These are phyloP conservation scores for Picochlorum costavermella DNA, from an alignment of 139 green algal species.

Conservation along the genomic window DNA sequence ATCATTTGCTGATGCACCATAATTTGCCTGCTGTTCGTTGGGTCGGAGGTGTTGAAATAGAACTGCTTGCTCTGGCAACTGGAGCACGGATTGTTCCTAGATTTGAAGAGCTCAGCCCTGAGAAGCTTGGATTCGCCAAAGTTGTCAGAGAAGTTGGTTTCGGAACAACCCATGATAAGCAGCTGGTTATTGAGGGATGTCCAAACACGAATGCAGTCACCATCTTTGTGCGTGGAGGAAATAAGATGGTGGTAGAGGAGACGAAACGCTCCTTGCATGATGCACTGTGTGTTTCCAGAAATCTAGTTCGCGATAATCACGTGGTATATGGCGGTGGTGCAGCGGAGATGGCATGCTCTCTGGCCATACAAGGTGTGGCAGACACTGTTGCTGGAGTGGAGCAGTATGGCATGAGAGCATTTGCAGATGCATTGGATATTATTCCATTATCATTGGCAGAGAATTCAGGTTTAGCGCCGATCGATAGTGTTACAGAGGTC, in stretches of 20 bases:
- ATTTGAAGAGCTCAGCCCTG: constrained; percentile 77
- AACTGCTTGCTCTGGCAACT: constrained; percentile 97
- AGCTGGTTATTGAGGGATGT: constrained; percentile 93
- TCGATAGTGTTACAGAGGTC: constrained; percentile 82
- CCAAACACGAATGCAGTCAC: constrained; percentile 89
- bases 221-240: constrained; percentile 93
- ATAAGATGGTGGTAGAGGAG: constrained; percentile 95
- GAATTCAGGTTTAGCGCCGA: constrained; percentile 87
- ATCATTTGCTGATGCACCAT: constrained; percentile 95
- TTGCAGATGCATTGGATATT: constrained; percentile 86
- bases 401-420: constrained; percentile 96
- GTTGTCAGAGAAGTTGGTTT: constrained; percentile 71
- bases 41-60: constrained; percentile 98
- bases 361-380: constrained; percentile 84
- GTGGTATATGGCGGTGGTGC: constrained; percentile 96
- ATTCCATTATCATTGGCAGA: constrained; percentile 91
- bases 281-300: constrained; percentile 95
- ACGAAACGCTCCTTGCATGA: constrained; percentile 94
- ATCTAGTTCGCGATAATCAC: constrained; percentile 91
- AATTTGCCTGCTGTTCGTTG: constrained; percentile 85
- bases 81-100: constrained; percentile 90
- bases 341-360: constrained; percentile 83
- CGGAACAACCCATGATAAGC: constrained; percentile 95
- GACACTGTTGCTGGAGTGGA: constrained; percentile 73
- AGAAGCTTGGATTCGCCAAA: constrained; percentile 89